Conservation (phyloP, 208 protist genomes). For the Acanthamoeba triangularis region DNA sequence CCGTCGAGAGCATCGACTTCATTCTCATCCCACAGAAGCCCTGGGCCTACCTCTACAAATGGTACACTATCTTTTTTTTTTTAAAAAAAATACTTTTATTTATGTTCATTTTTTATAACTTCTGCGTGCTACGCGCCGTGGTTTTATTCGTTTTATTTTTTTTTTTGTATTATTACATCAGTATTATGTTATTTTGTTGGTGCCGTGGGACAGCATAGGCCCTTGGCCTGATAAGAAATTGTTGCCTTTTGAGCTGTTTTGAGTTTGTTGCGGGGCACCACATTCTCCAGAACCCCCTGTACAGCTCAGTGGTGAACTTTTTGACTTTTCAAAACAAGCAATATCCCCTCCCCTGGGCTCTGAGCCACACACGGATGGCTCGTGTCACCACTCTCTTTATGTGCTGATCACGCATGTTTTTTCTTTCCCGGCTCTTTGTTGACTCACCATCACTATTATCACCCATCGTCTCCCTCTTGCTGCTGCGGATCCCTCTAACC, state of each 20-base stretch:
- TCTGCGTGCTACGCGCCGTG: not conserved
- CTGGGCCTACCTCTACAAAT: constrained; percentile 26
- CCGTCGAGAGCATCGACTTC: constrained; percentile 4
- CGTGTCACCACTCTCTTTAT: not conserved
- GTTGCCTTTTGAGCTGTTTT: too few species aligned
- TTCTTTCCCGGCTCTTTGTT: not conserved
- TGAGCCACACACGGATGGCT: not conserved
- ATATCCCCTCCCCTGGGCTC: not conserved
- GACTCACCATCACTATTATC: not conserved
- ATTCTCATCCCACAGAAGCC: not conserved
- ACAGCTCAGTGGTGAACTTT: not conserved
- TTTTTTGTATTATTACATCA: not conserved
- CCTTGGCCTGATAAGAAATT: too few species aligned
- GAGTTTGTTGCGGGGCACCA: not conserved
- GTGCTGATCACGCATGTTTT: not conserved
- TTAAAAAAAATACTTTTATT: too few species aligned
- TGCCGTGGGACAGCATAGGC: too few species aligned
- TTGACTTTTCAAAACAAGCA: not conserved
- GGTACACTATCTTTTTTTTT: not conserved
- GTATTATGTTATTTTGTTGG: too few species aligned
- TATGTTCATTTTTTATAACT: not conserved
- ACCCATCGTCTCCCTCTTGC: not conserved
- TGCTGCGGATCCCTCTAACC: not conserved
- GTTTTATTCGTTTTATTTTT: not conserved
- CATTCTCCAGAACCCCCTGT: not conserved